Evolutionary conservation across 805 yeast genomes (phyloP).

Genomic region (Candida rishiriensis): DNA sequence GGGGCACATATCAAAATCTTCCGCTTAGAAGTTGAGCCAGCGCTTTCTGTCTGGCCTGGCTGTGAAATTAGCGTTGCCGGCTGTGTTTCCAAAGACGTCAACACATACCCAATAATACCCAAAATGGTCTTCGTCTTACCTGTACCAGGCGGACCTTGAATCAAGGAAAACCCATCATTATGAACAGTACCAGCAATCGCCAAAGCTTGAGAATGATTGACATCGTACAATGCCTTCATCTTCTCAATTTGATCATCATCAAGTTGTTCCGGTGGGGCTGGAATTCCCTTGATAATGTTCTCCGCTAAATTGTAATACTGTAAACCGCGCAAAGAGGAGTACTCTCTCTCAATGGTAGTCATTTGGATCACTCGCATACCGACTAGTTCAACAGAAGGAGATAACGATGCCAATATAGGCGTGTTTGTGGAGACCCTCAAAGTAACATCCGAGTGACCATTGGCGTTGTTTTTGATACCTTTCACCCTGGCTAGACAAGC

Average conservation of each 20-base stretch:
- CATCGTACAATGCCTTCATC: slow-evolving; percentile 47
- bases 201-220: slow-evolving; percentile 85
- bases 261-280: slow-evolving; percentile 39
- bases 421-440: slow-evolving; percentile 56
- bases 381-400: slow-evolving; percentile 59
- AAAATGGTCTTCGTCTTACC: slow-evolving; percentile 97
- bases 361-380: slow-evolving; percentile 78
- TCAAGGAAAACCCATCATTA: slow-evolving; percentile 75
- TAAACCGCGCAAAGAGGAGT: slow-evolving; percentile 73
- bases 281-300: slow-evolving; percentile 62
- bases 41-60: slow-evolving; percentile 8
- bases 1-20: slow-evolving; percentile 94
- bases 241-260: slow-evolving; percentile 35
- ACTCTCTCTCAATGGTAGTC: slow-evolving; percentile 93
- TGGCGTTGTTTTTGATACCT: slow-evolving; percentile 60
- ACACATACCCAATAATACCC: slow-evolving; percentile 79
- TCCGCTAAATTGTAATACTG: slow-evolving; percentile 74
- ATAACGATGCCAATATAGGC: slow-evolving; percentile 49
- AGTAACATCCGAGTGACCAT: slow-evolving; percentile 71
- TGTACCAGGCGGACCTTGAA: slow-evolving; percentile 99
- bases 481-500: slow-evolving; percentile 79
- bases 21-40: slow-evolving; percentile 25
- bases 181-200: slow-evolving; percentile 76
- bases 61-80: slow-evolving; percentile 5
- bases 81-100: slow-evolving; percentile 33